Evolutionary conservation across 306 rosid species (phyloP).

Genomic region (cucumber (Cucumis sativus)): DNA sequence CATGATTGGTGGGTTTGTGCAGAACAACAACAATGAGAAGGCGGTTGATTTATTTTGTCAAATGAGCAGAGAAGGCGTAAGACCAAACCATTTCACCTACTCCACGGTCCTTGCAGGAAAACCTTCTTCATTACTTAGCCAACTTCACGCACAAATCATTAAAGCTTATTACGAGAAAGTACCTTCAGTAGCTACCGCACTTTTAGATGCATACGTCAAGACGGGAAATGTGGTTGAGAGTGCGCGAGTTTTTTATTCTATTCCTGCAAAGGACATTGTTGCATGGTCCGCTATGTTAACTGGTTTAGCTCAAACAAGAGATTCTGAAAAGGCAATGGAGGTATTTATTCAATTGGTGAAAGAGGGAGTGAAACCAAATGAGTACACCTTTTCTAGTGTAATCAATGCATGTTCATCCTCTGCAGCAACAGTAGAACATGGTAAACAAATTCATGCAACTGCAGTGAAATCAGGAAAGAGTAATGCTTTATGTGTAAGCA

Average conservation of each 20-base stretch:
- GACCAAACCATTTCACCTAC: constrained; percentile 77
- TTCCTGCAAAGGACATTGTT: constrained; percentile 57
- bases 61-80: constrained; percentile 57
- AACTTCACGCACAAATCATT: constrained; percentile 63
- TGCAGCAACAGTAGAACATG: constrained; percentile 62
- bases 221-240: constrained; percentile 38
- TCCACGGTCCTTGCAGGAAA: constrained; percentile 66
- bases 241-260: constrained; percentile 43
- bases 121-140: constrained; percentile 26
- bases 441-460: constrained; percentile 66
- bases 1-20: constrained; percentile 63
- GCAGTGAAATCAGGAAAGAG: constrained; percentile 49
- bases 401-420: constrained; percentile 71
- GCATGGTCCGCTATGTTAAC: constrained; percentile 91
- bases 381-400: constrained; percentile 68
- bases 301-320: constrained; percentile 69
- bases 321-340: constrained; percentile 51
- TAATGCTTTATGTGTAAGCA: constrained; percentile 63
- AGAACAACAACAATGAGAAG: constrained; percentile 37
- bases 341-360: constrained; percentile 37
- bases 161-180: constrained; percentile 62
- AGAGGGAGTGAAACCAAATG: constrained; percentile 59
- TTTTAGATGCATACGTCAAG: constrained; percentile 65
- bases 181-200: constrained; percentile 71
- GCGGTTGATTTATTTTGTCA: constrained; percentile 49